A percentile compares a stretch with the other conserved stretches of the same genome.
phyloP scores from a whole-genome alignment of 192 early-diverging fungal species.

The Radiomyces spectabilis region DNA sequence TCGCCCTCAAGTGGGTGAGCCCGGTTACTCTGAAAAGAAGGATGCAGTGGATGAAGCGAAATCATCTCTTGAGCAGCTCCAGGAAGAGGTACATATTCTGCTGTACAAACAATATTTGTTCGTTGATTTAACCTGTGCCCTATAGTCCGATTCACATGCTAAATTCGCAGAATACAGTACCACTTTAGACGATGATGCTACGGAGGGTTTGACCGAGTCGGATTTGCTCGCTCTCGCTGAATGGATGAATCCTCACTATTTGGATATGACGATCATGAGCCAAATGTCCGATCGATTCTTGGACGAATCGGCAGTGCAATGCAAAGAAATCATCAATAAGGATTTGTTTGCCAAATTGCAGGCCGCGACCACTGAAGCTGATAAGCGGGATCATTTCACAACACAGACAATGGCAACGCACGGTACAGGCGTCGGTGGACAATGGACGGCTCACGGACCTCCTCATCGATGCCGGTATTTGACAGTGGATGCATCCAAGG shows the following conservation, averaged over 20 bases:
- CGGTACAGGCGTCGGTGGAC: constrained; percentile 44
- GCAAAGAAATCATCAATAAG: constrained; percentile 50
- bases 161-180: constrained; percentile 24
- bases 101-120: not conserved
- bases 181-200: constrained; percentile 13
- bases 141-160: constrained; percentile 16
- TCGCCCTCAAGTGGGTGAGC: constrained; percentile 62
- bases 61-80: constrained; percentile 48
- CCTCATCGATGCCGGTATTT: constrained; percentile 61
- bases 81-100: too few relatives aligned
- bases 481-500: constrained; percentile 27
- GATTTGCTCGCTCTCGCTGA: constrained; percentile 39
- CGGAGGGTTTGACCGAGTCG: constrained; percentile 28
- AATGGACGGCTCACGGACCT: constrained; percentile 56
- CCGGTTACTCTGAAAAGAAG: too few relatives aligned
- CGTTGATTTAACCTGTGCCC: not conserved
- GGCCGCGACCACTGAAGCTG: constrained; percentile 23
- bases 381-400: constrained; percentile 41
- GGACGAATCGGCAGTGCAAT: constrained; percentile 61
- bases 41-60: too few relatives aligned
- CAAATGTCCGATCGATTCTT: constrained; percentile 56
- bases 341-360: constrained; percentile 31
- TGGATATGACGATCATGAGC: constrained; percentile 34
- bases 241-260: constrained; percentile 62
- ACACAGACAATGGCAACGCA: constrained; percentile 39